Conservation (phyloP, 179 eudicot genomes). For the Pouteria campechiana region DNA sequence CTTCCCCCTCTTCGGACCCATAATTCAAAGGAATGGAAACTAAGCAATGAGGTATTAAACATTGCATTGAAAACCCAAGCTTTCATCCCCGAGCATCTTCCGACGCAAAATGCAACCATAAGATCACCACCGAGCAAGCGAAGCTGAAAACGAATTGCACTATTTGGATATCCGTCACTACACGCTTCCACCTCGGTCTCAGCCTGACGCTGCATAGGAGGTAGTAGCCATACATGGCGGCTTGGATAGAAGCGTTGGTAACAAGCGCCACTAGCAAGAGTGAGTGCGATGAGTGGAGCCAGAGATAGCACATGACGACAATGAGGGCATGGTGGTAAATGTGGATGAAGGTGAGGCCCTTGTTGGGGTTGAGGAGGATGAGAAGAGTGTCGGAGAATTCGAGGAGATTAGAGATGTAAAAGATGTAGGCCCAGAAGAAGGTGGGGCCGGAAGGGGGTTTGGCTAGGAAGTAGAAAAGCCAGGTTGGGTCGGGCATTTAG, state of each 20-base stretch:
- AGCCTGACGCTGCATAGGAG: slow-evolving; percentile 43
- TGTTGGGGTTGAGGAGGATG: slow-evolving; percentile 37
- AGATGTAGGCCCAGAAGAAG: slow-evolving; percentile 86
- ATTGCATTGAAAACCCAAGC: slow-evolving; percentile 85
- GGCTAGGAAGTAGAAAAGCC: slow-evolving; percentile 69
- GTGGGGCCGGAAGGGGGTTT: slow-evolving; percentile 45
- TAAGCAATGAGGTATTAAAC: slow-evolving; percentile 87
- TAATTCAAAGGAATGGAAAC: too few relatives aligned
- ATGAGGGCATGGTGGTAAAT: slow-evolving; percentile 87
- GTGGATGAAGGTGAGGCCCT: slow-evolving; percentile 74
- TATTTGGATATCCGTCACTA: slow-evolving; percentile 82
- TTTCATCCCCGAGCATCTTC: slow-evolving; percentile 61
- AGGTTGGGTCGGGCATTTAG: slow-evolving; percentile 21
- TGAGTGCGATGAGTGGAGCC: slow-evolving; percentile 57
- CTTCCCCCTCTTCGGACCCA: too few relatives aligned
- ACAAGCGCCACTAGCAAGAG: slow-evolving; percentile 65
- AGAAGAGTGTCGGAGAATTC: slow-evolving; percentile 70
- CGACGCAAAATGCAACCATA: slow-evolving; percentile 42
- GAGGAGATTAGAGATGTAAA: slow-evolving; percentile 71
- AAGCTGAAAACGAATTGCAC: slow-evolving; percentile 77
- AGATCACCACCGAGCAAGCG: slow-evolving; percentile 48
- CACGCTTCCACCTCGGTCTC: slow-evolving; percentile 80
- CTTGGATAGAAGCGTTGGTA: slow-evolving; percentile 66
- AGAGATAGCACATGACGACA: slow-evolving; percentile 66
- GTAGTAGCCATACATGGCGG: slow-evolving; percentile 78